Evolutionary conservation across 768 basidiomycete species (phyloP), one percentile per base, ranked within the genome.

Genomic region (Panaeolus papilionaceus): DNA sequence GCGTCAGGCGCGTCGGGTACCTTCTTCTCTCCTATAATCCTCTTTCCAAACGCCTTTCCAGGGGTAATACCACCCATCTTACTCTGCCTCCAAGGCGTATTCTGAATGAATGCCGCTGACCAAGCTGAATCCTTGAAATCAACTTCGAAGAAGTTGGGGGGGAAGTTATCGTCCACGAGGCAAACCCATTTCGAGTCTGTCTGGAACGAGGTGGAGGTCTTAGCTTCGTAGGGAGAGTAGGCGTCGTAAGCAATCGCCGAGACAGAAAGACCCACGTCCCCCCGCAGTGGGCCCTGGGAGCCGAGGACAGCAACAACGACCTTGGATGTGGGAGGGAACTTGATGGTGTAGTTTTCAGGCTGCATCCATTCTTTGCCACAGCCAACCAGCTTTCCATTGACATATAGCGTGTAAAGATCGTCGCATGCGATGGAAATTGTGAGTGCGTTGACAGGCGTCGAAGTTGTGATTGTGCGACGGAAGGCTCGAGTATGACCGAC

Each of bases 361-460:
- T 11, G n/a, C 5, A 9, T 38, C 49, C 20, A 69, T 4, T 66
- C 38, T 18, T 39, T 71, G 4, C 76, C 76, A 7, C 73, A 74
- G 0, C 77, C 78, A 11, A 78, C 68, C 0, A 72, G 51, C 1
- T 68, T 64, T 23, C 78, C 77, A 37, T 79, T 79, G 23, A 78
- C 70, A 38, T 76, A 79, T 16, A 79, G 69, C 0, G 73, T 70
- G 58, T 74, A 75, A 49, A 38, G 70, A 45, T 78, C 71, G 65
- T 79, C 78, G 4, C 71, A 64, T 23, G 68, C 66, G 7, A 78
- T 76, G 58, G 74, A 67, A 49, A 77, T 66, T 11, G 67, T 76
- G 23, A 74, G 71, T 12, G 72, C 70, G 9, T 69, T 66, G 38
- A 73, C 70, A 1, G 64, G 42, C 66, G 73, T 28, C 66, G 39